Evolutionary conservation across 306 rosid species (phyloP), one percentile per base, ranked within the genome.

Genomic region (Prunus salicina): DNA sequence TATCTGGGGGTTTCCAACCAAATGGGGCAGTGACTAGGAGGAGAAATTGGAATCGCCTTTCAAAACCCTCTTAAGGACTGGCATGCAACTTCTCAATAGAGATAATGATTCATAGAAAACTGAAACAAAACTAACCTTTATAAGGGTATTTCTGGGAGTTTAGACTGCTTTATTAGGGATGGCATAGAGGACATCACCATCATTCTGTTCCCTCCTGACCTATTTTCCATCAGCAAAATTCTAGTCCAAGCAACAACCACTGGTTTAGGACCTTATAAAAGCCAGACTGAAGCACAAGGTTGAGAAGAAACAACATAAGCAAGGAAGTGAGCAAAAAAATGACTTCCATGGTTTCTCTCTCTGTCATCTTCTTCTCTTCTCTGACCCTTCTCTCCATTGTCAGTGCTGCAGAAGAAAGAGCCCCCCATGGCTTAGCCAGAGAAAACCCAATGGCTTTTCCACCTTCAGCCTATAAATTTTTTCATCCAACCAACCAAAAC

Each of bases 401-500:
- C 22, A 61, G 5, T 64, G 88, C 87, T 69, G 91, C 89, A 66
- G 91, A 91, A 71, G 98, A 89, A 53, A 88, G 99, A 91, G 86
- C 97, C 5, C 96, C 98, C 2, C 99, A 93, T 62, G 98, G 99
- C 19, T 80, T 96, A 34, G 89, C 82, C 38, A 64, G 84, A 30
- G 91, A 86, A 77, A 76, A 69, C 18, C 96, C 98, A 0, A 72
- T 71, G 30, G 93, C 86, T 0, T 73, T 96, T 76, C 75, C 98
- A 5, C 99, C 99, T 8, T 88, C 91, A 25, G 91, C 96, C 8
- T 96, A 96, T 45, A 80, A 88, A 73, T 96, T 96, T 80, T 96
- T 93, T 52, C 93, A 96, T 60, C 97, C 99, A 43, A 86, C 74
- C 73, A 75, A 75, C n/a, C 47, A 22, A 43, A 82, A 86, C 47